These are phyloP conservation scores for Auricularia sp. DNA, from an alignment of 768 basidiomycete genomes.

Conservation along the genomic window DNA sequence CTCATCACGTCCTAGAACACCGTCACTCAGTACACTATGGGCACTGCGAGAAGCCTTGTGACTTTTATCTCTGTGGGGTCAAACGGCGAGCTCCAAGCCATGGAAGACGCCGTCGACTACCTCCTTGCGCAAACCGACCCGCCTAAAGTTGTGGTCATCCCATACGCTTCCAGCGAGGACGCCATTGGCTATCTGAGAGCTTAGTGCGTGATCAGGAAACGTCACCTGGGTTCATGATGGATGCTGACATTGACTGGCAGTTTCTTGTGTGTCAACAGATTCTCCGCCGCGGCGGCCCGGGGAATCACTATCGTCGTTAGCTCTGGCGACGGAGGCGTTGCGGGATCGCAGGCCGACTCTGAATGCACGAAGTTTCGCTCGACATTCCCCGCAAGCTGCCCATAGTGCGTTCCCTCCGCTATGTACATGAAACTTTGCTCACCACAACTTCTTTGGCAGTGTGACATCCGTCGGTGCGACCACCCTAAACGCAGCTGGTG, in stretches of 20 bases:
- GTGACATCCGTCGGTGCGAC: not conserved
- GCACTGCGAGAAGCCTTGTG: conserved; percentile 44
- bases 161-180: too few species aligned
- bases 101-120: conserved; percentile 28
- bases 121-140: too few species aligned
- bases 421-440: not conserved
- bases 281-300: conserved; percentile 20
- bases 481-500: not conserved
- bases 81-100: conserved; percentile 38
- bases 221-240: conserved; percentile 8
- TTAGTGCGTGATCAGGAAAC: not conserved
- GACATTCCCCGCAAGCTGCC: conserved; percentile 26
- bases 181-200: too few species aligned
- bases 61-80: conserved; percentile 49
- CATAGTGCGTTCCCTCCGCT: conserved; percentile 12
- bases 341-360: conserved; percentile 20
- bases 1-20: conserved; percentile 17
- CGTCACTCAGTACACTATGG: conserved; percentile 27
- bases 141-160: too few species aligned
- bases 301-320: conserved; percentile 56
- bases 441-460: not conserved
- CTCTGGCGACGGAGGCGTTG: conserved; percentile 42
- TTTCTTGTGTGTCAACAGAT: not conserved
- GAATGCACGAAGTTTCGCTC: conserved; percentile 17
- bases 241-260: conserved; percentile 30